Base-by-base conservation (phyloP, 2,329 filamentous ascomycete genomes). In the Cercospora berteroae region DNA sequence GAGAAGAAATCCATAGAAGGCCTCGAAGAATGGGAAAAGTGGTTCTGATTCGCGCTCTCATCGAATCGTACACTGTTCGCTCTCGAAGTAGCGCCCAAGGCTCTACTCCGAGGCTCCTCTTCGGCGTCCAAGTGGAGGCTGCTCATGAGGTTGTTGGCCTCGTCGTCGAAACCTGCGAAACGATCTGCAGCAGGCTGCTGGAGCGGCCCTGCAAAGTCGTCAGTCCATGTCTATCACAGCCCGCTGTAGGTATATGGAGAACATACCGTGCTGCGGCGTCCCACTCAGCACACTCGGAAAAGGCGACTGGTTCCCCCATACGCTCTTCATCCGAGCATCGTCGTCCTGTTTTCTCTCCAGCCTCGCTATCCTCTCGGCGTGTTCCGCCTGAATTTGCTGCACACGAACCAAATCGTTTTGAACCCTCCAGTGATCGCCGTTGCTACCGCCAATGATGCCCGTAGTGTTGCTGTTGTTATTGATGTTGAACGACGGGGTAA, bases 11-110 rank as follows among this genome's bases (percentile, higher is more conserved):
- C 95, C 57, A 91, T 88, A 12, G 92, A 94, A 65, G 93, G 90
- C 55, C 94, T 88, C 67, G 90, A 91, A 71, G 88, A 88, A 75
- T 96, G 92, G 42, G 89, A 90, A 87, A 95, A 96, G 78, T 93
- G 93, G 58, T 92, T 91, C 74, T 97, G 93, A 73, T 97, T 88
- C 13, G 94, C 94, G 76, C 93, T 97, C 78, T 98, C 94, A 77
- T 98, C 95, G 75, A 99, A 99, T 42, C 95, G 91, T 73, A 99
- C 95, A 77, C 95, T 98, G 78, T 98, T 98, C 58, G 95, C 94
- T 73, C 95, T 87, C 18, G 95, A 99, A 18, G 93, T 90, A 20
- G 92, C 92, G 63, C 95, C 92, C 70, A 94, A 88, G 36, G 69
- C 74, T 69, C 76, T 72, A 58, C 61, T 64, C 66, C 93, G 89